phyloP scores from a whole-genome alignment of 768 basidiomycete species.

The Astraeus odoratus region DNA sequence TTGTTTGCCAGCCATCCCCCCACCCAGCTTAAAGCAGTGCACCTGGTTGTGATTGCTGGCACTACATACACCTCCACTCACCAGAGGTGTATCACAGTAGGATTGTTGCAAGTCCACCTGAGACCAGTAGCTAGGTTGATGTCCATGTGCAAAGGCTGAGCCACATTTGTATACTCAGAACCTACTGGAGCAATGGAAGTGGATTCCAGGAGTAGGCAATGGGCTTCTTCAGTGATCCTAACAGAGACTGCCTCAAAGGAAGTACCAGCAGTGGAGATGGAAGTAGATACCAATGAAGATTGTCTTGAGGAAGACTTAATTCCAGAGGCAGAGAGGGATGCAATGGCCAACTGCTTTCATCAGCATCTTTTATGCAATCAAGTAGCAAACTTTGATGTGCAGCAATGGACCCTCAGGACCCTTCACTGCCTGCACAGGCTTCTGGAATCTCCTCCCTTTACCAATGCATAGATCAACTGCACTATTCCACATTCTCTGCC shows the following conservation, averaged over 20 bases:
- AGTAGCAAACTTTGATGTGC: no score
- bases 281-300: neutral
- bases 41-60: neutral
- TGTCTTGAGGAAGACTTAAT: neutral
- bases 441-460: no score
- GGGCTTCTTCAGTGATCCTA: neutral
- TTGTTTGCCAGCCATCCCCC: conserved; percentile 4
- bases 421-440: no score
- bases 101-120: neutral
- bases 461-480: no score
- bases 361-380: no score
- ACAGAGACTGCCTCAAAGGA: neutral
- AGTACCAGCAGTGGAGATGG: neutral
- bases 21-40: conserved; percentile 1
- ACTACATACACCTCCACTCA: neutral
- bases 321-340: neutral
- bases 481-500: no score
- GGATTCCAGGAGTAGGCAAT: neutral
- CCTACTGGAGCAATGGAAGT: neutral
- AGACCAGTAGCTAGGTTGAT: neutral
- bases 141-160: neutral
- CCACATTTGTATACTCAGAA: neutral
- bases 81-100: neutral
- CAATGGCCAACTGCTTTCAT: no score
- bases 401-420: no score